phyloP scores from a whole-genome alignment of 2,329 filamentous ascomycete genomes.

The Fusarium guadeloupense region DNA sequence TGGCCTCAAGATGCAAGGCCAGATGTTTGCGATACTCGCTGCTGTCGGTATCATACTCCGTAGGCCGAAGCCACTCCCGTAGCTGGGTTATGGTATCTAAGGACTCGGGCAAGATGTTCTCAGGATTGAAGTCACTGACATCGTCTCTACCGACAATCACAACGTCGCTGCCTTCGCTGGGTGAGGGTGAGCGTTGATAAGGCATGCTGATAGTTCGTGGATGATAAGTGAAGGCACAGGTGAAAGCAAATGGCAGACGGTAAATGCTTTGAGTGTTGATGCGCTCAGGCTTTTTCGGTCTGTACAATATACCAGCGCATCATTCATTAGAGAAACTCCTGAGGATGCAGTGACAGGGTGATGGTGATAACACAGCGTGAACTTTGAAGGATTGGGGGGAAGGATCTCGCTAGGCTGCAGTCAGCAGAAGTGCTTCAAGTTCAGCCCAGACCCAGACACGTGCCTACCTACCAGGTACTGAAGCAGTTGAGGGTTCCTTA shows the following conservation, averaged over 20 bases:
- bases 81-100: constrained; percentile 38
- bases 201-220: background rate
- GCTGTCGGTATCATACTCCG: constrained; percentile 25
- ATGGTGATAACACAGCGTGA: background rate
- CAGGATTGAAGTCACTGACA: constrained; percentile 46
- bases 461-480: no score
- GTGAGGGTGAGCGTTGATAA: background rate
- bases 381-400: background rate
- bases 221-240: background rate
- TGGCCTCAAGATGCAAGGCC: constrained; percentile 19
- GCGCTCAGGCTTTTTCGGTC: background rate
- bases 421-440: background rate
- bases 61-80: constrained; percentile 30
- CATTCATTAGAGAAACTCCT: background rate
- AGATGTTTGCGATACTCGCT: constrained; percentile 35
- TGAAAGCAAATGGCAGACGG: background rate
- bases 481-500: no score
- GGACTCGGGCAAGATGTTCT: constrained; percentile 45
- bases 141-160: constrained; percentile 29
- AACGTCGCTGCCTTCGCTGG: constrained; percentile 14
- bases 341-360: background rate
- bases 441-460: no score
- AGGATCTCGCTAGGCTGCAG: no score
- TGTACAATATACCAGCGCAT: background rate
- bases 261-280: background rate